Conservation (phyloP, 2,329 filamentous ascomycete species). For the Tolypocladium amazonense region DNA sequence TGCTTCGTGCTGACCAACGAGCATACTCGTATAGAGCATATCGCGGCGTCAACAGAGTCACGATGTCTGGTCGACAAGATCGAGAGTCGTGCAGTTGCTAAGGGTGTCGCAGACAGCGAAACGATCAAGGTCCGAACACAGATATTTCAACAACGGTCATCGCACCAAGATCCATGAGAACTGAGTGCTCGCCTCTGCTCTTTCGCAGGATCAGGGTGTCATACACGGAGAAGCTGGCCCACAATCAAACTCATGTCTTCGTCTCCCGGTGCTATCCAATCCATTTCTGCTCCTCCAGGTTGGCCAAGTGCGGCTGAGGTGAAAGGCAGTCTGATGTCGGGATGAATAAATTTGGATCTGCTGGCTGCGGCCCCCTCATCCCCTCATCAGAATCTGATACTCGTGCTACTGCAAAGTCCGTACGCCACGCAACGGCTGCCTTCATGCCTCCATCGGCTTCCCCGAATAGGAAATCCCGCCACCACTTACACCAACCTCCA, state of each 20-base stretch:
- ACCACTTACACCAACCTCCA: neutral
- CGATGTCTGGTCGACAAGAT: too few species aligned
- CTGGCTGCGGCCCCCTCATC: neutral
- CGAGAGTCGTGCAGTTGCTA: neutral
- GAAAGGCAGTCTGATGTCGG: neutral
- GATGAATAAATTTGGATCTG: neutral
- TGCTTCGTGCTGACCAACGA: too few species aligned
- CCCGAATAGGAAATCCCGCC: neutral
- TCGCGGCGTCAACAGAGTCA: too few species aligned
- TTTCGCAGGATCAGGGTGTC: too few species aligned
- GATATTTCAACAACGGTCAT: too few species aligned
- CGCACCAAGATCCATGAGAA: too few species aligned
- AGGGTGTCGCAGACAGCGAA: neutral
- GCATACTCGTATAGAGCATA: too few species aligned
- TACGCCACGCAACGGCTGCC: neutral
- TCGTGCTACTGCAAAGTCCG: too few species aligned
- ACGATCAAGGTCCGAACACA: neutral
- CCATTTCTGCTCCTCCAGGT: neutral
- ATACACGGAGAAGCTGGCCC: too few species aligned
- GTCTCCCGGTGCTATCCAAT: too few species aligned
- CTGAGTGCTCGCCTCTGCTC: too few species aligned
- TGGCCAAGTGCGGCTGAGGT: neutral
- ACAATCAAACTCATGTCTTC: too few species aligned
- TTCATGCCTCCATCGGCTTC: neutral
- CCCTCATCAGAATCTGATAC: neutral